phyloP scores from a whole-genome alignment of 768 basidiomycete species.

The Lactarius quietus region DNA sequence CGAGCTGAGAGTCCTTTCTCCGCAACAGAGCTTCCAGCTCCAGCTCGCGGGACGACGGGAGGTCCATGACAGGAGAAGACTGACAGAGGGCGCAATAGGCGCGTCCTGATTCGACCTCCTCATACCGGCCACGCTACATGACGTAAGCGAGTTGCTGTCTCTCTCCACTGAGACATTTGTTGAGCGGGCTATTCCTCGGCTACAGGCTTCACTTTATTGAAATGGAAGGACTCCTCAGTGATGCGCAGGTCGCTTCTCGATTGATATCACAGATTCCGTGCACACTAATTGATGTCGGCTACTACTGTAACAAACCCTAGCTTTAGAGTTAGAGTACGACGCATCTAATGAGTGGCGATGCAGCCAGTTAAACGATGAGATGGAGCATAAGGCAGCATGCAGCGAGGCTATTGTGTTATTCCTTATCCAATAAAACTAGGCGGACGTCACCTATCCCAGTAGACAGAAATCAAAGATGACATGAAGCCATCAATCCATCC shows the following conservation, averaged over 20 bases:
- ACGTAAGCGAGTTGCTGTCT: constrained; percentile 11
- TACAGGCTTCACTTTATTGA: too few relatives aligned
- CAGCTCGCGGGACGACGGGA: constrained; percentile 72
- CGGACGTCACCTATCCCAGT: constrained; percentile 14
- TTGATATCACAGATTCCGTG: background rate
- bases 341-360: background rate
- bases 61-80: constrained; percentile 46
- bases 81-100: constrained; percentile 22
- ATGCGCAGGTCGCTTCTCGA: background rate
- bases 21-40: constrained; percentile 79
- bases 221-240: too few relatives aligned
- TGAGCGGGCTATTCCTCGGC: too few relatives aligned
- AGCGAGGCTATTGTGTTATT: background rate
- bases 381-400: background rate
- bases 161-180: too few relatives aligned
- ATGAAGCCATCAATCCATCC: background rate
- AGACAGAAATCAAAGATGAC: constrained; percentile 8
- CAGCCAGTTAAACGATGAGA: background rate
- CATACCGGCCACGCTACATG: constrained; percentile 14
- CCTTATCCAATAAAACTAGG: constrained; percentile 17
- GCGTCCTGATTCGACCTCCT: constrained; percentile 12
- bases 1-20: constrained; percentile 67
- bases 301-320: too few relatives aligned
- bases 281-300: background rate
- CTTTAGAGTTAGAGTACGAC: background rate